Evolutionary conservation across 2,329 filamentous ascomycete genomes (phyloP).

Genomic region (Penicillium olsonii): DNA sequence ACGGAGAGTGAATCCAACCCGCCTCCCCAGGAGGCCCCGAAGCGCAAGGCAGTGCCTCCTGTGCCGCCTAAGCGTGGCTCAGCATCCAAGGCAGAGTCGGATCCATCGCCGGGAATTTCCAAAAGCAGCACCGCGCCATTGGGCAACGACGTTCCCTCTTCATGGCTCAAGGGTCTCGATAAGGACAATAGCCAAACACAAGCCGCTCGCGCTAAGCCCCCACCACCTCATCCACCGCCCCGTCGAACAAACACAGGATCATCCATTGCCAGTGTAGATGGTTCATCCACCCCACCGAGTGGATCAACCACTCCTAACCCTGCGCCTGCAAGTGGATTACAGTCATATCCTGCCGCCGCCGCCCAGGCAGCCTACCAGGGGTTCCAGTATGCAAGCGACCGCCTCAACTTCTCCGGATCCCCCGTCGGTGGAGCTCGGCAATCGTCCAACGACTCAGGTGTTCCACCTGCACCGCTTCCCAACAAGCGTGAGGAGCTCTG

Average conservation of each 20-base stretch:
- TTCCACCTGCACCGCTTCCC: constrained; percentile 35
- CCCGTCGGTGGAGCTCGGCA: constrained; percentile 21
- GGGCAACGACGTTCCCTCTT: constrained; percentile 6
- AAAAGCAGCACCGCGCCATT: constrained; percentile 27
- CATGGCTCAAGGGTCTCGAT: constrained; percentile 3
- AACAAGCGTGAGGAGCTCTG: constrained; percentile 53
- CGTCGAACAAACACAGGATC: constrained; percentile 33
- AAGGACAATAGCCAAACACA: constrained; percentile 3
- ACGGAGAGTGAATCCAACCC: not conserved
- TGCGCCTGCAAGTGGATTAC: constrained; percentile 20
- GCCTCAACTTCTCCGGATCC: constrained; percentile 25
- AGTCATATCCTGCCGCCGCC: constrained; percentile 29
- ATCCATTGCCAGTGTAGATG: constrained; percentile 19
- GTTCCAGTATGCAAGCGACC: constrained; percentile 34
- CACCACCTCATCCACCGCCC: constrained; percentile 34
- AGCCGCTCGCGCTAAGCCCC: constrained; percentile 24
- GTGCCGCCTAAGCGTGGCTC: constrained; percentile 38
- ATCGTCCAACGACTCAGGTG: constrained; percentile 24
- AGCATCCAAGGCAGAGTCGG: constrained; percentile 19
- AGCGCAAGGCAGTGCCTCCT: constrained; percentile 40
- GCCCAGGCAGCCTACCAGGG: constrained; percentile 32
- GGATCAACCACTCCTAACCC: constrained; percentile 8
- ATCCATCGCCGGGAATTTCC: constrained; percentile 24
- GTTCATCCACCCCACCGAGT: constrained; percentile 11
- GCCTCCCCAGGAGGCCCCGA: constrained; percentile 25